These are phyloP conservation scores for Parasitella parasitica DNA, from an alignment of 371 early-diverging fungal genomes.

Conservation along the genomic window DNA sequence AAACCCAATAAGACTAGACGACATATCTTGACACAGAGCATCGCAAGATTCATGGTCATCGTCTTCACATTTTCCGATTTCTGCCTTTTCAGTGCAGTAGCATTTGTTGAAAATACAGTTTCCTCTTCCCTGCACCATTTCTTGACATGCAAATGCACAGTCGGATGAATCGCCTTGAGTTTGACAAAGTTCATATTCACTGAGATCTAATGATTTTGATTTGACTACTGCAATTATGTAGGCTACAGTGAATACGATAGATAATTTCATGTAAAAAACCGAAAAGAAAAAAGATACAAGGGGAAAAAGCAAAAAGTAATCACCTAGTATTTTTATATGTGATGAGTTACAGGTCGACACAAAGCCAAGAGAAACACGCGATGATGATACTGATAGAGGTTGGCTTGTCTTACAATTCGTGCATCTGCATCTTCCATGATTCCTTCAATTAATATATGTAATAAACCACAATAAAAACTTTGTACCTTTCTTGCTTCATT, in stretches of 20 bases:
- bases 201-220: constrained; percentile 16
- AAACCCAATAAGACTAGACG: constrained; percentile 29
- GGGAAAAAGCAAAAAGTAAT: neutral
- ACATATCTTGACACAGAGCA: constrained; percentile 41
- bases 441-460: constrained; percentile 1
- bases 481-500: neutral
- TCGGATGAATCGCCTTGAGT: constrained; percentile 23
- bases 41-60: constrained; percentile 44
- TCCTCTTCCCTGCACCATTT: constrained; percentile 27
- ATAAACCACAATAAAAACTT: neutral
- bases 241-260: neutral
- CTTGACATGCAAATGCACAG: constrained; percentile 25
- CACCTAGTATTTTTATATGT: too few species aligned
- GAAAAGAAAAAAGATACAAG: neutral
- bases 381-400: constrained; percentile 16
- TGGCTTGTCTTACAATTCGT: constrained; percentile 14
- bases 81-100: constrained; percentile 39
- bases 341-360: too few species aligned
- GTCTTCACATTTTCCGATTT: constrained; percentile 34
- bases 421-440: neutral
- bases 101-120: constrained; percentile 37
- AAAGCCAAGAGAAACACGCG: constrained; percentile 9
- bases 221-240: neutral
- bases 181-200: constrained; percentile 19
- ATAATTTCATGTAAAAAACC: neutral